Base-by-base conservation (phyloP, 805 yeast genomes). In the Isabelozyma rhagii region DNA sequence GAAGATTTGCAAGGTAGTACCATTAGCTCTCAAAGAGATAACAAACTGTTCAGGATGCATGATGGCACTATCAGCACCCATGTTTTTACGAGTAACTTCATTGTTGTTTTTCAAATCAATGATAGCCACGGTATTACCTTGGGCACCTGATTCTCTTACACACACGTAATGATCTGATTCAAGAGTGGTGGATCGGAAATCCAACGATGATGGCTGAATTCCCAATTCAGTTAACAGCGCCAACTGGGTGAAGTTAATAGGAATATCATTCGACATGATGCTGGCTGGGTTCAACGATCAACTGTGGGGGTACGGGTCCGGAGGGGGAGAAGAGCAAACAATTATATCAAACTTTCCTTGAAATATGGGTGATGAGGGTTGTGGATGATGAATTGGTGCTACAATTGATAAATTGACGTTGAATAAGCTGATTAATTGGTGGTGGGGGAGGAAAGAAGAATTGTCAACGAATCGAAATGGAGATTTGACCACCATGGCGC, bases 11-110 rank as follows among this genome's bases (percentile, higher is more conserved):
- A 94, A 81, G 39, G 97, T 92, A 45, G 97, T 91, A 57, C 97
- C 97, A 64, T 91, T 94, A 41, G 98, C 98, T 65, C 98, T 83
- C 56, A 94, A 82, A 13, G 97, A 90, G 60, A 94, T 91, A 55
- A 92, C 90, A 70, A 87, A 84, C 68, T 86, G 83, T n/a, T 72
- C 64, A 34, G 99, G 98, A 69, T 91, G 96, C 94, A 94, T 85
- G 65, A 94, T 94, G 46, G 97, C 98, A 54, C 91, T 88, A 71
- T 94, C 99, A 43, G 99, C 99, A 49, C 89, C 81, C 97, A 94
- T 94, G 68, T 89, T 87, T 71, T 94, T 93, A 64, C 96, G 84
- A 18, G 88, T 86, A 52, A 92, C 83, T 59, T 82, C 80, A 70
- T 89, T 89, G 74, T 83, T 83, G 64, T 88, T 84, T 55, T 82